These are phyloP conservation scores for Mitragyna speciosa DNA, from an alignment of 257 asterid genomes.

Conservation along the genomic window DNA sequence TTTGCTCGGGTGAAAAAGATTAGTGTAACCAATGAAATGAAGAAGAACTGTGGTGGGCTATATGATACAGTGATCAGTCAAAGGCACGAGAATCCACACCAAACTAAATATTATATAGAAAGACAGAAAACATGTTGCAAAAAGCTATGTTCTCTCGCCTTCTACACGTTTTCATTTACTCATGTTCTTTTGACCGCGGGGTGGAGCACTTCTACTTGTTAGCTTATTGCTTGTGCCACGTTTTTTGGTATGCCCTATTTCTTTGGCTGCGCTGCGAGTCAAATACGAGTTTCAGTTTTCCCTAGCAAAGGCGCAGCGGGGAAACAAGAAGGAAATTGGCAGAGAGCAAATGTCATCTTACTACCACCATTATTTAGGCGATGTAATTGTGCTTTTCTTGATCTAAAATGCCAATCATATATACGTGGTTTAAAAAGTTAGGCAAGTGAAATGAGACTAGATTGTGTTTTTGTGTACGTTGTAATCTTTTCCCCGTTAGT, in stretches of 20 bases:
- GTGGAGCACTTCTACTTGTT: background rate
- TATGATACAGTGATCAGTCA: background rate
- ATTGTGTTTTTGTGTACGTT: no score
- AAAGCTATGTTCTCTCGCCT: conserved; percentile 9
- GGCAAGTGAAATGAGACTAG: background rate
- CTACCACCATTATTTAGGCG: background rate
- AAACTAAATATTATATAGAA: background rate
- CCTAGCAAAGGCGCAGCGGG: conserved; percentile 17
- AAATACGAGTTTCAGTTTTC: conserved; percentile 3
- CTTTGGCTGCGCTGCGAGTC: conserved; percentile 5
- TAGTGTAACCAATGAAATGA: background rate
- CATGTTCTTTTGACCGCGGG: background rate
- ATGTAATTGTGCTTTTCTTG: background rate
- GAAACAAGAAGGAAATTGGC: conserved; percentile 15
- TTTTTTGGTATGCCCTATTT: background rate
- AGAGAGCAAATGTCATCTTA: no score
- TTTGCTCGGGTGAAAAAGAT: conserved; percentile 17
- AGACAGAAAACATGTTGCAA: background rate
- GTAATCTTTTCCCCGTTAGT: no score
- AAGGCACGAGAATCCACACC: no score
- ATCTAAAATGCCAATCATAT: background rate
- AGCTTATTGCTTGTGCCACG: background rate
- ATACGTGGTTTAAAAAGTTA: background rate
- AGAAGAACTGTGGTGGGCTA: background rate
- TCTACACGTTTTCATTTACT: conserved; percentile 28